A percentile compares a stretch with the other conserved stretches of the same genome.
Conservation (phyloP, 108 stramenopile species). For the Cyclostephanos invisitatus region DNA sequence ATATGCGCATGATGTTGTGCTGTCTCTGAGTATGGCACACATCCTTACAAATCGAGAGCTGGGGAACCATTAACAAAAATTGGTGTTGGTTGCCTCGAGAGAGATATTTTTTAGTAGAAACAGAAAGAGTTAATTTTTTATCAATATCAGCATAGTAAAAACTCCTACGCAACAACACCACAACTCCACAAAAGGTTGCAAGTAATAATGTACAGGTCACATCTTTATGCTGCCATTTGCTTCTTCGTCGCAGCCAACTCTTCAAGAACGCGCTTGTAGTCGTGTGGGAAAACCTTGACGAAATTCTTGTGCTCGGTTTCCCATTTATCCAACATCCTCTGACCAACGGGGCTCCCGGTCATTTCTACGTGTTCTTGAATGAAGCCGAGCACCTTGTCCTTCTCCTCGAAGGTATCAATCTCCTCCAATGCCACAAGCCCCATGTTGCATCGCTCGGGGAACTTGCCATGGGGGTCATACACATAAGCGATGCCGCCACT, state of each 20-base stretch:
- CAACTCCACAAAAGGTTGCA: background rate
- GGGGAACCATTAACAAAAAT: too few relatives aligned
- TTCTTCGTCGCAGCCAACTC: slow-evolving; percentile 64
- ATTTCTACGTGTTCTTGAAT: slow-evolving; percentile 91
- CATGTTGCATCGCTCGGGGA: slow-evolving; percentile 97
- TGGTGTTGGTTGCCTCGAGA: too few relatives aligned
- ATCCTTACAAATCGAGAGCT: too few relatives aligned
- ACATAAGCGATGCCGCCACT: slow-evolving; percentile 96
- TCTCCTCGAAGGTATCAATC: slow-evolving; percentile 80
- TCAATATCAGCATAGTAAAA: background rate
- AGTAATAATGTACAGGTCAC: slow-evolving; percentile 6
- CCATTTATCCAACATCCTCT: slow-evolving; percentile 90
- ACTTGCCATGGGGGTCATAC: slow-evolving; percentile 91
- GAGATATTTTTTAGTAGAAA: background rate
- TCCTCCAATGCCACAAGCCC: slow-evolving; percentile 90
- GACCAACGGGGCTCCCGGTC: slow-evolving; percentile 86
- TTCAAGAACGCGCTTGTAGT: slow-evolving; percentile 93
- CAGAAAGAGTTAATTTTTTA: background rate
- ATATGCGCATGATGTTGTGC: too few relatives aligned
- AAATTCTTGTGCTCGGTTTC: slow-evolving; percentile 75
- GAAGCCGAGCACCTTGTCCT: slow-evolving; percentile 78
- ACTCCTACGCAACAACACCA: background rate
- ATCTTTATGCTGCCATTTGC: slow-evolving; percentile 49
- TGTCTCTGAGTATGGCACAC: too few relatives aligned
- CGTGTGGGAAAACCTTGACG: slow-evolving; percentile 95